Base-by-base conservation (phyloP, 306 rosid genomes). In the Potentilla sterilis region DNA sequence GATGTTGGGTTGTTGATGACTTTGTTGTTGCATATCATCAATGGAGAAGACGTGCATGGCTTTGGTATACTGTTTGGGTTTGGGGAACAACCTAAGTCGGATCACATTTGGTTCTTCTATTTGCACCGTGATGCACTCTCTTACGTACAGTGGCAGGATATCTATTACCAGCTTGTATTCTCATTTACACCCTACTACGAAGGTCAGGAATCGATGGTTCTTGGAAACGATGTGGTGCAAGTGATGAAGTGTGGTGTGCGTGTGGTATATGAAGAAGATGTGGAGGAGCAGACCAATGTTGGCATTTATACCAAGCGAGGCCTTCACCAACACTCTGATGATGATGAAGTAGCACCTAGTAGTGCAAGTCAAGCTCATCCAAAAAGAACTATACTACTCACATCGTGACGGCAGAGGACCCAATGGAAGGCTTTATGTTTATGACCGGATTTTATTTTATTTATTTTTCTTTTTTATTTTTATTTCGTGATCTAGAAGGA, bases 301-400 rank as follows among this genome's bases (percentile, higher is more conserved):
- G 1, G 13, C 2, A 5, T 2, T 55, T 21, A 28, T 28, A 28
- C 28, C 21, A 51, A 4, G 57, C 57, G 22, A 5, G 21, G 28
- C 28, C 28, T 28, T 28, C 28, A 28, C 1, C 28, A 28, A 28
- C 28, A 28, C 28, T 28, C 28, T 28, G 28, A 28, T 28, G 28
- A 28, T 28, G 28, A 15, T 18, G 24, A 18, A 19, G 52, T 9
- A 18, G 22, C 59, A 54, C 2, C 10, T n/a, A 7, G 28, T 55
- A 21, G 12, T 2, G 62, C 62, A 55, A 9, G 13, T 7, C 13
- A 22, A 12, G 10, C 62, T 55, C 62, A 22, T 55, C 34, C 62
- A 21, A 55, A 55, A 55, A 84, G 4, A 63, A 19, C 78, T 78
- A 74, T 32, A 78, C 83, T 37, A 37, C 40, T 3, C 40, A 3